Percentiles rank a stretch among this genome's conserved stretches.
Conservation (phyloP, 257 asterid genomes). For the Solanum tarijense region DNA sequence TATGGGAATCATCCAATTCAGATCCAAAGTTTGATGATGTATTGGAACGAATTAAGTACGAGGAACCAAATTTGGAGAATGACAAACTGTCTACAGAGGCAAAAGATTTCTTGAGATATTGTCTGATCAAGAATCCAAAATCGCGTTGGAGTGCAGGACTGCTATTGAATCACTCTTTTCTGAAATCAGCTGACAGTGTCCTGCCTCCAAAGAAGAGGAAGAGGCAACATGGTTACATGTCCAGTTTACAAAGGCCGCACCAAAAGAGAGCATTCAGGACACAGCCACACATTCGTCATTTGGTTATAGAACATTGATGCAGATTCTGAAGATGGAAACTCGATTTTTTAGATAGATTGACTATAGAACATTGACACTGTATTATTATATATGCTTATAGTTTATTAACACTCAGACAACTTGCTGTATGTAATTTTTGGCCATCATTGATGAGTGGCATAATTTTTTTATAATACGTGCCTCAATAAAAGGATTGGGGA, state of each 20-base stretch:
- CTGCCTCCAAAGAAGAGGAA: background rate
- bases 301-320: background rate
- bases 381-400: background rate
- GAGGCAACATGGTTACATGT: background rate
- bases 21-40: background rate
- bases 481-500: background rate
- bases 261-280: background rate
- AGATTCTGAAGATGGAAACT: background rate
- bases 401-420: background rate
- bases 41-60: background rate
- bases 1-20: background rate
- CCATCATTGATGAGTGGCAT: background rate
- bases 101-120: no score
- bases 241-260: background rate
- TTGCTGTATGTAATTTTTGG: background rate
- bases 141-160: background rate
- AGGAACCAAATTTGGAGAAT: background rate
- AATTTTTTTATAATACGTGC: background rate
- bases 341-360: background rate
- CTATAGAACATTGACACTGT: background rate
- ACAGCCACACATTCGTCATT: background rate
- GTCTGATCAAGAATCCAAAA: background rate
- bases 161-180: background rate
- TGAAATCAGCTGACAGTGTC: background rate
- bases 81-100: no score